Evolutionary conservation across 495 filamentous ascomycete genomes (phyloP).

Genomic region (Xylaria sp.): DNA sequence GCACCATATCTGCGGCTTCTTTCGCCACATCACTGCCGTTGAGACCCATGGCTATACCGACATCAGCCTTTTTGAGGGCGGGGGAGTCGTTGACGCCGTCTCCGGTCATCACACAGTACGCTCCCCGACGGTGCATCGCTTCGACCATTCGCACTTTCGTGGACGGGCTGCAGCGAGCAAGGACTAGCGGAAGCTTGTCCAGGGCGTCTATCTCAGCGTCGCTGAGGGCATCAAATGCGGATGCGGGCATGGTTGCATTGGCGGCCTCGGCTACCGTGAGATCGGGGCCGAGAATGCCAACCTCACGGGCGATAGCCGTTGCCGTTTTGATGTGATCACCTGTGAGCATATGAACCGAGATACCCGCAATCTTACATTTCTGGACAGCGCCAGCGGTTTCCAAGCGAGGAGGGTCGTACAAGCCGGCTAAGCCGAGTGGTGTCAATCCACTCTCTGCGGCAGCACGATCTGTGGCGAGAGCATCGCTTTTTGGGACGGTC

Average conservation of each 20-base stretch:
- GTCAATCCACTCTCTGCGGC: constrained; percentile 65
- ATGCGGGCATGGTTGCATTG: constrained; percentile 61
- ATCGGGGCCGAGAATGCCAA: constrained; percentile 44
- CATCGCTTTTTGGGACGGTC: constrained; percentile 32
- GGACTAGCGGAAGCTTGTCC: constrained; percentile 70
- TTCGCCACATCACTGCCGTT: constrained; percentile 85
- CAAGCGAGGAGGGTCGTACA: constrained; percentile 75
- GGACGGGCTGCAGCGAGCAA: constrained; percentile 73
- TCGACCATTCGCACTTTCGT: constrained; percentile 84
- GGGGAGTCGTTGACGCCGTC: constrained; percentile 90
- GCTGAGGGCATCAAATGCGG: constrained; percentile 70
- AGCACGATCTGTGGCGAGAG: constrained; percentile 46
- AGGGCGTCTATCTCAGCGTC: constrained; percentile 70
- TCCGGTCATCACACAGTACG: constrained; percentile 82
- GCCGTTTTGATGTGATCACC: constrained; percentile 71
- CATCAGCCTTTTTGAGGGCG: constrained; percentile 79
- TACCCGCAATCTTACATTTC: constrained; percentile 61
- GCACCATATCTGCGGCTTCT: constrained; percentile 81
- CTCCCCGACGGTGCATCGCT: constrained; percentile 66
- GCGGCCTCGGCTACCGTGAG: constrained; percentile 48
- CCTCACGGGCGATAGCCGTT: constrained; percentile 63
- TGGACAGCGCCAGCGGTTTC: constrained; percentile 65
- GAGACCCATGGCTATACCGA: constrained; percentile 85
- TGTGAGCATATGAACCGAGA: constrained; percentile 70
- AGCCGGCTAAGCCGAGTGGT: constrained; percentile 72